phyloP scores from a whole-genome alignment of 164 flowering plant species.

The Piper betle region DNA sequence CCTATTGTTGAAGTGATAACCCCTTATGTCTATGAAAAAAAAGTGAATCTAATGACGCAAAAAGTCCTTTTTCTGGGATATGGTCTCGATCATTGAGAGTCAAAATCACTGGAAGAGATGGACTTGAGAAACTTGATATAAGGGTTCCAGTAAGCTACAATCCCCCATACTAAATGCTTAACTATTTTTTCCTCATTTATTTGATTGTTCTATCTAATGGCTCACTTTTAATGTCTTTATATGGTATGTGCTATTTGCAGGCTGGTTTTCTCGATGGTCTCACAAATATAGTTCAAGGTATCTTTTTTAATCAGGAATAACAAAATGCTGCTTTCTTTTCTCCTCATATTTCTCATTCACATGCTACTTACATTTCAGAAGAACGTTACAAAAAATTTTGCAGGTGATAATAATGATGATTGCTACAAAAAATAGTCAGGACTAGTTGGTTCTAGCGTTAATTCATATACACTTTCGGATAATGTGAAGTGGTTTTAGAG shows the following conservation, averaged over 20 bases:
- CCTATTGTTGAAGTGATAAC: constrained; percentile 62
- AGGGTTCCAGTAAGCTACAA: constrained; percentile 70
- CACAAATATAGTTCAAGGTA: constrained; percentile 87
- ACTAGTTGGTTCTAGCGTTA: too few species aligned
- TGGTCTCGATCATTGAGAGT: constrained; percentile 82
- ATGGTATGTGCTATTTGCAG: constrained; percentile 21
- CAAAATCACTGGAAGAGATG: constrained; percentile 82
- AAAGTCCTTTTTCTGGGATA: constrained; percentile 44
- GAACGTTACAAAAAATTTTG: too few species aligned
- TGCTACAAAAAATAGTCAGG: too few species aligned
- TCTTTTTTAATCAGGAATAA: not conserved
- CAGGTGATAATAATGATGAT: too few species aligned
- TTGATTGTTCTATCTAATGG: not conserved
- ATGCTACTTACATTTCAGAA: too few species aligned
- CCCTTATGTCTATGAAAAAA: constrained; percentile 41
- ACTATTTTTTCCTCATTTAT: not conserved
- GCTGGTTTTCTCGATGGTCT: constrained; percentile 95
- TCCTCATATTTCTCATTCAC: too few species aligned
- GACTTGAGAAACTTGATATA: constrained; percentile 82
- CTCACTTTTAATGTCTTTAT: not conserved
- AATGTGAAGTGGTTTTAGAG: not conserved
- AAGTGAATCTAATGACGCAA: constrained; percentile 38
- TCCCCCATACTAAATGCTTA: not conserved
- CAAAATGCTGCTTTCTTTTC: not conserved
- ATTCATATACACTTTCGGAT: too few species aligned